Base-by-base conservation (phyloP, 495 filamentous ascomycete species). In the Parachaetomium inaequale region DNA sequence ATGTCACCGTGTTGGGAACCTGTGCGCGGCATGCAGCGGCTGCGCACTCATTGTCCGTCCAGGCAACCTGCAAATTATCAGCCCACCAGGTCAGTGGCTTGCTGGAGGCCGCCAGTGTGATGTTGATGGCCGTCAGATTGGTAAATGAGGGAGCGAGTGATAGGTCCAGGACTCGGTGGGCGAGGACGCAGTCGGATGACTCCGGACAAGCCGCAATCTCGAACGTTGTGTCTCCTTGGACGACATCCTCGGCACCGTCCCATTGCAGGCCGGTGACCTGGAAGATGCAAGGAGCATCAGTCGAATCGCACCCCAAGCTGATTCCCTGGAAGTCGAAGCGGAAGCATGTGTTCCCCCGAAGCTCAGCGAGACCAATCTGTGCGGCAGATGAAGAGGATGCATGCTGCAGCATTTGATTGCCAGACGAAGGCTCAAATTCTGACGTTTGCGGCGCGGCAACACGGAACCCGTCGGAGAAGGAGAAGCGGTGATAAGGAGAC, bases 401-500 rank as follows among this genome's bases (percentile, higher is more conserved):
- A 0, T 75, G 75, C 50, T 74, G 68, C 17, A 77, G 29, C 69
- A 80, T 65, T 29, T 75, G 70, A 10, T 64, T 63, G 31, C 75
- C 74, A 3, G 78, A 80, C 23, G 74, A 75, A 0, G 78, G 71
- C 29, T 59, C 45, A 63, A 68, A 80, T 23, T 67, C 70, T 26
- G 54, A 19, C 0, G 34, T 36, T 21, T 65, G 65, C 1, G 70
- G 63, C 1, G 74, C 65, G 0, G 70, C 63, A n/a, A 76, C 69
- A 21, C 54, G n/a, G 53, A 80, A 79, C 7, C 74, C 75, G 10
- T 59, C 32, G 0, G 75, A 72, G 64, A 78, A 78, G 25, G 67
- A 75, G 59, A 79, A 75, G 14, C 77, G 71, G 58, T 75, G 77
- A 52, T 78, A 76, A 7, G 76, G 77, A 42, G 63, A 73, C 7